Base-by-base conservation (phyloP, 805 yeast genomes). In the Candida namnaoensis region DNA sequence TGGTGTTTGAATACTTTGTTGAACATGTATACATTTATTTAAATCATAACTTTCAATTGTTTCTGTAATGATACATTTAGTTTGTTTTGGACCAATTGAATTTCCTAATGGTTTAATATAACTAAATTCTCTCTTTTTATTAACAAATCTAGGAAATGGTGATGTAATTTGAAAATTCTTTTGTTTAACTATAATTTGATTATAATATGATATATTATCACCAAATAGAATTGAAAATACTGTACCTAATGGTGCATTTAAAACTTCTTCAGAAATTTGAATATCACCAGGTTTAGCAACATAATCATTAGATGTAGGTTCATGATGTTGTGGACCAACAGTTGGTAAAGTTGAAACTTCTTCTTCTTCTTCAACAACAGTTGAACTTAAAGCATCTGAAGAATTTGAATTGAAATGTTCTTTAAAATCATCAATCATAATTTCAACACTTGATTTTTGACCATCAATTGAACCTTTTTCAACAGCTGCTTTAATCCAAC, bases 401-500 rank as follows among this genome's bases (percentile, higher is more conserved):
- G 12, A 45, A 47, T 36, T 44, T 48, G 37, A 37, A 37, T 45
- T 36, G 33, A 44, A 36, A 38, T 42, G 40, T 35, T 48, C 35
- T 14, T 65, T 71, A 35, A 82, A 48, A 41, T 73, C 77, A 10
- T 61, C 65, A 7, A 77, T 62, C 50, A 80, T 46, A 3, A 66
- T 64, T 13, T 60, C 61, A 15, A 80, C 66, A 0, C 82, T 72
- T 7, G 77, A 80, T 42, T 74, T 74, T 46, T 85, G 90, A 9
- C 91, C 93, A 35, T 78, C 77, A 48, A 79, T 74, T 2, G 88
- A 69, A 41, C 86, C 88, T 43, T 73, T 81, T 53, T 85, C 93
- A 44, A 85, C 78, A 0, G 87, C 82, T 24, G 80, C 74, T 56
- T 80, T 82, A 45, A 85, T 74, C 90, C 91, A 83, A 38, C 88